Evolutionary conservation across 208 protist species (phyloP).

Genomic region (Trichomonas vaginalis): DNA sequence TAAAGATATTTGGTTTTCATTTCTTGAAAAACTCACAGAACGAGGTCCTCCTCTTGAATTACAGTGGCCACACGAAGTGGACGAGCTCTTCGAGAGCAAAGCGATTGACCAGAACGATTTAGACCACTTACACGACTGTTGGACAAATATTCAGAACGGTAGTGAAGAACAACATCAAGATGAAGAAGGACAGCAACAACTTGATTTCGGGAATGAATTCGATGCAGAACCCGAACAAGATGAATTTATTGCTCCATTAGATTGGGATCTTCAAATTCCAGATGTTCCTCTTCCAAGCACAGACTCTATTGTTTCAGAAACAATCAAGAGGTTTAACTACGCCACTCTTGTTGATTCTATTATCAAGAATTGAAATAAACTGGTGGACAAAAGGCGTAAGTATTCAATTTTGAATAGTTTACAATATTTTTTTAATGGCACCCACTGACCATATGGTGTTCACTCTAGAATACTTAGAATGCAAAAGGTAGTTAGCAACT

Average conservation of each 20-base stretch:
- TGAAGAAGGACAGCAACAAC: background rate
- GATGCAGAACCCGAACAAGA: background rate
- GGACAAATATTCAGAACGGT: background rate
- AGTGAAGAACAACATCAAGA: background rate
- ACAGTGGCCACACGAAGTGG: background rate
- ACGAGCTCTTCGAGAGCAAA: background rate
- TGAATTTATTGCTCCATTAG: background rate
- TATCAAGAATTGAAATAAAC: no score
- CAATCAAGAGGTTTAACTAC: background rate
- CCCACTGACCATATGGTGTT: no score
- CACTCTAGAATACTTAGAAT: no score
- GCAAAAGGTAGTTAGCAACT: no score
- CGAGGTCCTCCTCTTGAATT: background rate
- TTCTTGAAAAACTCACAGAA: background rate
- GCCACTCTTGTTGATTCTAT: background rate
- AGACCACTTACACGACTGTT: background rate
- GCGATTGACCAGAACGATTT: background rate
- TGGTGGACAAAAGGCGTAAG: no score
- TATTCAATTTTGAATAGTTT: no score
- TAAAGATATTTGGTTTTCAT: background rate
- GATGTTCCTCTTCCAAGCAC: background rate
- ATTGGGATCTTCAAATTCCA: background rate
- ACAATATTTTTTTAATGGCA: no score
- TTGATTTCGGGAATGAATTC: background rate
- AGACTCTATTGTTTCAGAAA: background rate